phyloP scores from a whole-genome alignment of 2,329 filamentous ascomycete species.

The Hypoxylon rubiginosum region DNA sequence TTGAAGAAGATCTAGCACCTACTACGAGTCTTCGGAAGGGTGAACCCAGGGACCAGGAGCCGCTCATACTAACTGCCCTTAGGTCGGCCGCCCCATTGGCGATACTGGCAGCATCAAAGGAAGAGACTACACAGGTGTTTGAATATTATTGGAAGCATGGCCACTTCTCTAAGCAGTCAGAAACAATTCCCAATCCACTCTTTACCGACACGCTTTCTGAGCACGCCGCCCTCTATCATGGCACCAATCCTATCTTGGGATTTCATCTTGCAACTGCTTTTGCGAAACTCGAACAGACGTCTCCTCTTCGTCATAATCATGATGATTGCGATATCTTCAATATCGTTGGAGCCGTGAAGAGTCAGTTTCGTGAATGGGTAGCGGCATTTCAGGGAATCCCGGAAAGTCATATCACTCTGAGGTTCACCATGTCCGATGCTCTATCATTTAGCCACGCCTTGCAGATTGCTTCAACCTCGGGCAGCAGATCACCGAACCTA shows the following conservation, averaged over 20 bases:
- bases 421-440: slow-evolving; percentile 63
- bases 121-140: no score
- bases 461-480: slow-evolving; percentile 55
- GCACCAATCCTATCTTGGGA: no score
- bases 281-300: no score
- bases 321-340: slow-evolving; percentile 19
- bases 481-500: slow-evolving; percentile 54
- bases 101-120: no score
- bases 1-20: no score
- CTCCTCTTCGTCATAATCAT: slow-evolving; percentile 52
- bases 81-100: no score
- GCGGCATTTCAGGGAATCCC: slow-evolving; percentile 54
- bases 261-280: no score
- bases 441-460: slow-evolving; percentile 66
- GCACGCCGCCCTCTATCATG: neutral
- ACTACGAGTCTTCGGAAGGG: neutral
- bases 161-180: no score
- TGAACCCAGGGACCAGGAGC: no score
- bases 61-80: no score
- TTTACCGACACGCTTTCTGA: slow-evolving; percentile 55
- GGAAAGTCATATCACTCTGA: slow-evolving; percentile 55
- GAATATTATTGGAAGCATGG: slow-evolving; percentile 38
- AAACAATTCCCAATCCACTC: slow-evolving; percentile 59
- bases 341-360: slow-evolving; percentile 54
- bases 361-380: slow-evolving; percentile 63